Evolutionary conservation across 371 early-diverging fungal genomes (phyloP).

Genomic region (Globomyces sp.): DNA sequence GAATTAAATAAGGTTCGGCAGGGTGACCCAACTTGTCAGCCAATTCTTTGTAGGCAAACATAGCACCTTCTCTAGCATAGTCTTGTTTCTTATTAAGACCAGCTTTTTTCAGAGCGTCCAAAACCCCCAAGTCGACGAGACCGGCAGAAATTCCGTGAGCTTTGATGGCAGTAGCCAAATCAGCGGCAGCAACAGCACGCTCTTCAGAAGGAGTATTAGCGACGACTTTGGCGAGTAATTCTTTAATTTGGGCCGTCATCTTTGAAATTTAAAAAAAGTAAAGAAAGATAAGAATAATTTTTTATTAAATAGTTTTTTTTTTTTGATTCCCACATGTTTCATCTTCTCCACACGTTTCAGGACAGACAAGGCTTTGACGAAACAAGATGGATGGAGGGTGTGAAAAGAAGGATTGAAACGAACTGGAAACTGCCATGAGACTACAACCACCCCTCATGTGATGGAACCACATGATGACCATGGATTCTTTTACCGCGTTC

Average conservation of each 20-base stretch:
- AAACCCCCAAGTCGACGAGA: conserved; percentile 32
- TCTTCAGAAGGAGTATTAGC: conserved; percentile 8
- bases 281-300: too few species aligned
- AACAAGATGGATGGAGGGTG: too few species aligned
- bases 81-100: conserved; percentile 69
- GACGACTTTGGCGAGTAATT: conserved; percentile 8
- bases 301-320: too few species aligned
- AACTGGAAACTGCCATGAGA: too few species aligned
- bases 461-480: too few species aligned
- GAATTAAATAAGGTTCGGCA: conserved; percentile 63
- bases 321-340: too few species aligned
- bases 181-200: conserved; percentile 3
- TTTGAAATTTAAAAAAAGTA: too few species aligned
- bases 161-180: conserved; percentile 11
- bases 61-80: conserved; percentile 66
- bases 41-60: conserved; percentile 65
- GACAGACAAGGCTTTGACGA: too few species aligned
- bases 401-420: too few species aligned
- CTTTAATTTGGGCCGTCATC: neutral
- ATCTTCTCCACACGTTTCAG: too few species aligned
- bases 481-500: too few species aligned
- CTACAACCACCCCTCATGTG: too few species aligned
- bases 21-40: conserved; percentile 55
- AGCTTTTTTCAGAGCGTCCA: conserved; percentile 58
- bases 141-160: conserved; percentile 3